Conservation (phyloP, 2,329 filamentous ascomycete species). For the Exophiala sp. region DNA sequence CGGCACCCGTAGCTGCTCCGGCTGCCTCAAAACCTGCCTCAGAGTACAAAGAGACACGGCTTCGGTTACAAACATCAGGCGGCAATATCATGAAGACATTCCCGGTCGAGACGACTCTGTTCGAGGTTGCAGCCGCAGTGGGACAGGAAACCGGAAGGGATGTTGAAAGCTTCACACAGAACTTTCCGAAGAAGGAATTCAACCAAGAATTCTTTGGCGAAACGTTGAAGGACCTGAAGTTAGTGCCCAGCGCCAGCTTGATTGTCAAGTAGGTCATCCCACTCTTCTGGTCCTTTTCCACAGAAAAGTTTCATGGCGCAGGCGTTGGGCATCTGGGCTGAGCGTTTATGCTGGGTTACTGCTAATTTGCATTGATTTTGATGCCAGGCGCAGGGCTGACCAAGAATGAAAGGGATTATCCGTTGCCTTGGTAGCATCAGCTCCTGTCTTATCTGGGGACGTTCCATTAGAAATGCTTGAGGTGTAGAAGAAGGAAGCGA, state of each 20-base stretch:
- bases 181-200: slow-evolving; percentile 82
- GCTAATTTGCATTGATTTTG: background rate
- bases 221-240: slow-evolving; percentile 85
- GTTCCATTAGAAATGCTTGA: background rate
- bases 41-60: slow-evolving; percentile 73
- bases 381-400: slow-evolving; percentile 19
- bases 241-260: slow-evolving; percentile 86
- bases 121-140: slow-evolving; percentile 80
- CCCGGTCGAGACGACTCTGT: slow-evolving; percentile 83
- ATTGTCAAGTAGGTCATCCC: slow-evolving; percentile 55
- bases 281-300: slow-evolving; percentile 2
- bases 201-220: slow-evolving; percentile 74
- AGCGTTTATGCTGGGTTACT: background rate
- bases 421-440: slow-evolving; percentile 24
- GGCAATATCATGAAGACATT: slow-evolving; percentile 85
- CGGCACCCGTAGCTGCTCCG: slow-evolving; percentile 46
- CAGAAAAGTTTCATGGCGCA: slow-evolving; percentile 11
- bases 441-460: background rate
- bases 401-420: slow-evolving; percentile 25
- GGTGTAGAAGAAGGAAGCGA: background rate
- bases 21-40: slow-evolving; percentile 60
- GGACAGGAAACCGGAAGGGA: slow-evolving; percentile 65
- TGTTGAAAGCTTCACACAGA: slow-evolving; percentile 76
- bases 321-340: slow-evolving; percentile 2
- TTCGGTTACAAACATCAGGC: slow-evolving; percentile 72